Evolutionary conservation across 2,329 filamentous ascomycete genomes (phyloP).

Genomic region (Fusarium sarcochroum): DNA sequence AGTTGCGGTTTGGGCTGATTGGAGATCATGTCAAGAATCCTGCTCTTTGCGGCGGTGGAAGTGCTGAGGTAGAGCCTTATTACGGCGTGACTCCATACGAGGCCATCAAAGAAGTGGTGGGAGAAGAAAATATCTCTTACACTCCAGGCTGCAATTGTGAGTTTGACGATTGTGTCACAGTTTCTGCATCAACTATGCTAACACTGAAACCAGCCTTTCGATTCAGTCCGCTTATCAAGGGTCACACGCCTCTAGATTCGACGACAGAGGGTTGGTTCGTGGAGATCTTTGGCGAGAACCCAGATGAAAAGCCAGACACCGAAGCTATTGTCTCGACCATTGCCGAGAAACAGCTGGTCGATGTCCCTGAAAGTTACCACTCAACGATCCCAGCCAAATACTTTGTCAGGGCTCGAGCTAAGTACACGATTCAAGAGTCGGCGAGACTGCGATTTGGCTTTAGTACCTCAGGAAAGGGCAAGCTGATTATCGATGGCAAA

Average conservation of each 20-base stretch:
- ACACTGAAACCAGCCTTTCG: conserved; percentile 17
- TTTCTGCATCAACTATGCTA: neutral
- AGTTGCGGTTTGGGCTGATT: conserved; percentile 54
- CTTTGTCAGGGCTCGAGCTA: conserved; percentile 28
- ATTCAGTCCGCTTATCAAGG: conserved; percentile 36
- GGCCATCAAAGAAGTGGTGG: conserved; percentile 47
- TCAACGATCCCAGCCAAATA: conserved; percentile 30
- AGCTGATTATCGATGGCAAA: conserved; percentile 52
- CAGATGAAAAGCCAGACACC: neutral
- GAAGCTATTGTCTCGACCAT: conserved; percentile 5
- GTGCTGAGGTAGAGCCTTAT: conserved; percentile 53
- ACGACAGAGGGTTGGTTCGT: conserved; percentile 31
- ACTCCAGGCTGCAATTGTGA: conserved; percentile 41
- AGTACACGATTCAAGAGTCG: conserved; percentile 16
- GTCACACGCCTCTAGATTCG: conserved; percentile 4
- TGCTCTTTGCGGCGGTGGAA: conserved; percentile 53
- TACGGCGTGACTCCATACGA: conserved; percentile 53
- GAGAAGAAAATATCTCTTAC: conserved; percentile 36
- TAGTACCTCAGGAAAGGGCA: conserved; percentile 53
- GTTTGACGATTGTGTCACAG: accelerated
- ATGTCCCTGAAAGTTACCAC: conserved; percentile 39
- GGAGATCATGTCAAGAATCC: conserved; percentile 58
- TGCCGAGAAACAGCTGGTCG: conserved; percentile 39
- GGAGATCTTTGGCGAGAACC: conserved; percentile 35
- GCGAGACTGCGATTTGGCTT: conserved; percentile 49